A percentile compares a stretch with the other conserved stretches of the same genome.
These are phyloP conservation scores for Vickermania ingenoplastis DNA, from an alignment of 208 protist species.

Conservation along the genomic window DNA sequence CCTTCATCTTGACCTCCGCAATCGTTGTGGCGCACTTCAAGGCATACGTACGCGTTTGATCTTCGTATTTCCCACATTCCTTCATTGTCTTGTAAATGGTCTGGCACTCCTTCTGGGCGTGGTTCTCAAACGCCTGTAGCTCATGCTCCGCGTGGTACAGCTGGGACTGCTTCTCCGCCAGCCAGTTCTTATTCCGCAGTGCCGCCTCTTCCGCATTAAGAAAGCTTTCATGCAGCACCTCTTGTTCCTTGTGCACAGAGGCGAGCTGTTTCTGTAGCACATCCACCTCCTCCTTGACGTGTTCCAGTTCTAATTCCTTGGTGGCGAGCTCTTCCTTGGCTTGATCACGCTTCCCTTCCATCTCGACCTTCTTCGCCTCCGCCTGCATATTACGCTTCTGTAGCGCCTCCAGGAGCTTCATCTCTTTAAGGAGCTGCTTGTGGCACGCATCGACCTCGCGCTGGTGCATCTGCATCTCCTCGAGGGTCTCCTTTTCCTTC, in stretches of 20 bases:
- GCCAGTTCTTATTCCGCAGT: constrained; percentile 61
- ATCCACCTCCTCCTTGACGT: constrained; percentile 18
- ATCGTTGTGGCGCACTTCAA: constrained; percentile 70
- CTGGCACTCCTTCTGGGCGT: constrained; percentile 82
- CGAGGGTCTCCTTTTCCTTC: constrained; percentile 39
- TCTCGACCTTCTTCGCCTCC: constrained; percentile 41
- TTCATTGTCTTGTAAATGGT: constrained; percentile 81
- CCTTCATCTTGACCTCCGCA: constrained; percentile 79
- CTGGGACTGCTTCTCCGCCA: constrained; percentile 73
- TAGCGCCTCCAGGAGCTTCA: constrained; percentile 60
- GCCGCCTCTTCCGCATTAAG: constrained; percentile 41
- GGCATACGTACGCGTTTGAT: constrained; percentile 49
- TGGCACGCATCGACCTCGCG: constrained; percentile 27
- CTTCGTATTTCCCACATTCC: constrained; percentile 76
- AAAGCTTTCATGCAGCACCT: constrained; percentile 70
- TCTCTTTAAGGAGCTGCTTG: constrained; percentile 32
- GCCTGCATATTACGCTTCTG: constrained; percentile 59
- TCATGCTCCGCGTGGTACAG: constrained; percentile 85
- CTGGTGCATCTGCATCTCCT: constrained; percentile 60
- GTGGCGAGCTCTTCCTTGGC: constrained; percentile 26
- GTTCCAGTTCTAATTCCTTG: constrained; percentile 49
- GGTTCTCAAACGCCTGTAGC: constrained; percentile 69
- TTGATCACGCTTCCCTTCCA: constrained; percentile 30
- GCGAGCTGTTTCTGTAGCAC: constrained; percentile 26
- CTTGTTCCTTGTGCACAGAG: constrained; percentile 42